Base-by-base conservation (phyloP, 225 moss, liverwort and hornwort genomes). In the Polytrichum commune region DNA sequence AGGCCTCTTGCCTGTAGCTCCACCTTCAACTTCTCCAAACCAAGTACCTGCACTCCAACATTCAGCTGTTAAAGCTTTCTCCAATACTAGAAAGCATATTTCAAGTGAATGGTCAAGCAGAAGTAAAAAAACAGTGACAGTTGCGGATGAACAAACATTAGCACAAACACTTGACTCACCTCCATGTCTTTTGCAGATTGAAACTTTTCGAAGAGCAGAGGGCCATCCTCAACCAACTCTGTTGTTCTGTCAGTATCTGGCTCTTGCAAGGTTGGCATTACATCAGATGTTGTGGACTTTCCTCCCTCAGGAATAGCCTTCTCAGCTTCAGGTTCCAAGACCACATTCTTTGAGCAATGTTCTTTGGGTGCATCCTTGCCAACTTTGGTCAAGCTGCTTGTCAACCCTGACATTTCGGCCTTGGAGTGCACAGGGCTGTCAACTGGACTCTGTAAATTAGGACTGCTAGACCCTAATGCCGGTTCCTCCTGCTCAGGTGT, bases 1-100 rank as follows among this genome's bases (percentile, higher is more conserved):
- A 92, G 83, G 53, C 81, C 85, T 53, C 74, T 70, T 18, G 46
- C 70, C 77, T 85, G 91, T 66, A 92, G 78, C 87, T 92, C 91
- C 64, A 61, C 66, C 85, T 92, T 92, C 74, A 92, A 72, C 81
- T 85, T 89, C 30, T 89, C 91, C 74, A 92, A 69, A 74, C 91
- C 91, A 54, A 92, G 85, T 64, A 70, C 78, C 88, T 92, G 81
- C 26, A 62, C 18, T 60, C 58, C 10, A 46, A 46, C 13, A 46
- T 46, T 10, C 46, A 46, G 46, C 13, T 46, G 46, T 46, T 46
- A 46, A 26, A 46, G 46, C 46, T 13, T 13, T 46, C 16, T 46
- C 16, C 13, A 16, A 13, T 46, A 46, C 46, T 46, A 3, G 46
- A 46, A 46, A 46, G 8, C 35, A 35, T 9, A 35, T 35, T 35